Base-by-base conservation (phyloP, 1,284 basidiomycete genomes). In the Limonomyces culmigenus region DNA sequence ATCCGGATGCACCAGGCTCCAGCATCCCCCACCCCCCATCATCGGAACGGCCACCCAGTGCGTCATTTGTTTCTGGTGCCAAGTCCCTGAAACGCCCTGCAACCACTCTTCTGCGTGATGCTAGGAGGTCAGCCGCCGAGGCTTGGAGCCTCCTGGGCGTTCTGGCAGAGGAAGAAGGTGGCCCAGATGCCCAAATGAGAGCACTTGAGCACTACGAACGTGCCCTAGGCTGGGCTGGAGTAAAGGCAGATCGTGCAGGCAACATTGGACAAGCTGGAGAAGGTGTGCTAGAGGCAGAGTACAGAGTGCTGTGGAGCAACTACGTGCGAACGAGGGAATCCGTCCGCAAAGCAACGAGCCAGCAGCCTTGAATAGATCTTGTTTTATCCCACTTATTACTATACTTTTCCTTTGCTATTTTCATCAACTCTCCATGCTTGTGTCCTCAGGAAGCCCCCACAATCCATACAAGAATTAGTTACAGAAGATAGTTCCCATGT, bases 41-140 rank as follows among this genome's bases (percentile, higher is more conserved):
- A 40, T 53, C 61, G 34, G 53, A 60, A 42, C 51, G 62, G 19
- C 46, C 62, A 10, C 54, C 72, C 12, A 44, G 63, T 13, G 47
- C 60, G n/a, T 47, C 46, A 10, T 74, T 67, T 46, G 45, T 49
- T 3, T 55, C 59, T 38, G n/a, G n/a, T n/a, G 23, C 23, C 23
- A 27, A 27, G 23, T 70, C 67, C 8, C 65, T 77, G 59, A 59
- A 53, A 33, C 63, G 60, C 38, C 67, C 71, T 1, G 75, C 80
- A n/a, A 52, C 47, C 30, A 61, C 59, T 32, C 54, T 84, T 4
- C 59, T 84, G 30, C 68, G 74, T 16, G 78, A 84, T 47, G 67
- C 80, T 12, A 64, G 74, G 13, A 61, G 77, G 25, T 73, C 74
- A 13, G 74, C 77, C 11, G 70, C 70, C 1, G 72, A 75, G 51